Conservation (phyloP, 495 filamentous ascomycete species). For the Xylaria scruposa region DNA sequence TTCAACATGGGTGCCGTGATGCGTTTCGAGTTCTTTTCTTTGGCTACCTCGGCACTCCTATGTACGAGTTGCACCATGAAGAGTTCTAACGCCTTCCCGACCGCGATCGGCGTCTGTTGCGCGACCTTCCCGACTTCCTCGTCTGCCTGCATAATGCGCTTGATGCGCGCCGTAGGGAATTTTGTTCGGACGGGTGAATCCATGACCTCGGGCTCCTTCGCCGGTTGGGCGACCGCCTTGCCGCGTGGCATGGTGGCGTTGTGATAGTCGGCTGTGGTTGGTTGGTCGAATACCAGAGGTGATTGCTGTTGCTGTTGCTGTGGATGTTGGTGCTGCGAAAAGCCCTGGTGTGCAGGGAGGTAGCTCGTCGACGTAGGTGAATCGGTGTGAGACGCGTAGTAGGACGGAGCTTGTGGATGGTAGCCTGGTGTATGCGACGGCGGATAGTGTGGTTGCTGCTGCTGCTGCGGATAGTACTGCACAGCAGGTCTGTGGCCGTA, state of each 20-base stretch:
- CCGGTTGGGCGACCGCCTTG: constrained; percentile 45
- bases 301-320: constrained; percentile 24
- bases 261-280: constrained; percentile 49
- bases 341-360: constrained; percentile 27
- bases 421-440: constrained; percentile 25
- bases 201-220: constrained; percentile 45
- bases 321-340: constrained; percentile 24
- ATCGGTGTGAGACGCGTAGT: constrained; percentile 35
- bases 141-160: constrained; percentile 99
- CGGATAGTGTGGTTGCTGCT: constrained; percentile 27
- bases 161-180: constrained; percentile 97
- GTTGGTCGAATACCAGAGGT: constrained; percentile 23
- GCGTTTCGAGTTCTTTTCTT: constrained; percentile 81
- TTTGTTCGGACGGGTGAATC: constrained; percentile 86
- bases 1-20: constrained; percentile 92
- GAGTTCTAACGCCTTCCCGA: constrained; percentile 93
- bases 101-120: constrained; percentile 92
- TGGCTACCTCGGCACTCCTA: constrained; percentile 83
- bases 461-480: constrained; percentile 21
- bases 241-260: constrained; percentile 52
- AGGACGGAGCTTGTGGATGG: constrained; percentile 29
- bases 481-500: constrained; percentile 22
- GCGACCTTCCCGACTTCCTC: constrained; percentile 99
- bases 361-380: constrained; percentile 22
- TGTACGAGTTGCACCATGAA: constrained; percentile 96